Conservation (phyloP, 495 filamentous ascomycete species). For the Cladorrhinum samala region DNA sequence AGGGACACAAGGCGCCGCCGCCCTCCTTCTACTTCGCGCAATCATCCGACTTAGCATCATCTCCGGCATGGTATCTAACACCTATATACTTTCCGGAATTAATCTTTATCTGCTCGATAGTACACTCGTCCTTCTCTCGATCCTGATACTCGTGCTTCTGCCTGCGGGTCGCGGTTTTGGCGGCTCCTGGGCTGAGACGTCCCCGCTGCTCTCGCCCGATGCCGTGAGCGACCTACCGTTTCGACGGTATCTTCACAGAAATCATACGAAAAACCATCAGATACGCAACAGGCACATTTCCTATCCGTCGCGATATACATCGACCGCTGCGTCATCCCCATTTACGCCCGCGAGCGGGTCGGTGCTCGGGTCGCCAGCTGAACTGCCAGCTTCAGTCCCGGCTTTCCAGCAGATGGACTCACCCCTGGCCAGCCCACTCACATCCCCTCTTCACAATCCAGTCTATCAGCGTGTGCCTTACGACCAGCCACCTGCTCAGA, state of each 20-base stretch:
- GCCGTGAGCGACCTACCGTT: slow-evolving; percentile 1
- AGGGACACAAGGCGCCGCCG: slow-evolving; percentile 24
- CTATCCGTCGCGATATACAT: slow-evolving; percentile 5
- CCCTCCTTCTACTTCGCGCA: slow-evolving; percentile 30
- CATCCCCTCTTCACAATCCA: slow-evolving; percentile 13
- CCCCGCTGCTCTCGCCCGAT: slow-evolving; percentile 13
- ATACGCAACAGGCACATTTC: background rate
- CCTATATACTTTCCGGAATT: slow-evolving; percentile 23
- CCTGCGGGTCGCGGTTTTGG: slow-evolving; percentile 26
- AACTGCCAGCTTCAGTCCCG: background rate
- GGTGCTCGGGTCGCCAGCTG: background rate
- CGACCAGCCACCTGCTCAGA: slow-evolving; percentile 3
- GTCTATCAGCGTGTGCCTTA: slow-evolving; percentile 15
- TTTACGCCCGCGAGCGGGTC: background rate
- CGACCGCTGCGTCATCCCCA: background rate
- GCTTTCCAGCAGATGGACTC: background rate
- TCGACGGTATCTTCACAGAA: background rate
- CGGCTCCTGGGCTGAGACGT: slow-evolving; percentile 24
- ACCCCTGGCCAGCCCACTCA: background rate
- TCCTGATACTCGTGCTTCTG: slow-evolving; percentile 19
- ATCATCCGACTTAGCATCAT: slow-evolving; percentile 30
- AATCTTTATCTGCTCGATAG: slow-evolving; percentile 34
- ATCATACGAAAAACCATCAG: background rate
- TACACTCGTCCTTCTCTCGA: slow-evolving; percentile 28
- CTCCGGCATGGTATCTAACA: slow-evolving; percentile 18